Conservation (phyloP, 805 yeast genomes). For the Kazachstania africana region DNA sequence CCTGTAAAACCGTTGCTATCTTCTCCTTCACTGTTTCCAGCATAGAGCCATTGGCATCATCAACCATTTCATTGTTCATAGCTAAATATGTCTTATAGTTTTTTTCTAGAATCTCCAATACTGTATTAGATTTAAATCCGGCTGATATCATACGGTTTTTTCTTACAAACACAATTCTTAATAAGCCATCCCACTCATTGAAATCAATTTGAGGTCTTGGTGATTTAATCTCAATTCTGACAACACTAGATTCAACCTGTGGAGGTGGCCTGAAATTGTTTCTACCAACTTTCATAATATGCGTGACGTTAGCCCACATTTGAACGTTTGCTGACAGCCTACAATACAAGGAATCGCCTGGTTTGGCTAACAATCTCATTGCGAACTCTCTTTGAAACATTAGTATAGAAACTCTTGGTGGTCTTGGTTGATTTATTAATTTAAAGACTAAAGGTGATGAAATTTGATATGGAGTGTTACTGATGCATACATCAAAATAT, state of each 20-base stretch:
- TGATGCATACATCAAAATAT: conserved; percentile 88
- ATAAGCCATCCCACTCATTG: conserved; percentile 93
- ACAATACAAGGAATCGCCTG: conserved; percentile 91
- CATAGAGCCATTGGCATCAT: conserved; percentile 32
- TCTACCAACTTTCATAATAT: conserved; percentile 95
- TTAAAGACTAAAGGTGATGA: conserved; percentile 94
- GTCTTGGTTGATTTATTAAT: conserved; percentile 77
- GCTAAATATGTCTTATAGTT: conserved; percentile 73
- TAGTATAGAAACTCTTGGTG: conserved; percentile 88
- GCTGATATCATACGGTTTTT: conserved; percentile 90
- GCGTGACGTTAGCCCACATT: conserved; percentile 99
- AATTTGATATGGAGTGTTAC: conserved; percentile 95
- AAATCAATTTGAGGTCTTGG: conserved; percentile 94
- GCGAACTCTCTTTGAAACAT: conserved; percentile 99
- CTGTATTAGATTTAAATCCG: conserved; percentile 75
- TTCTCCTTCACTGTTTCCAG: conserved; percentile 46
- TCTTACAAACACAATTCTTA: conserved; percentile 84
- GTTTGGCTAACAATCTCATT: conserved; percentile 80
- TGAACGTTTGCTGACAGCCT: conserved; percentile 93
- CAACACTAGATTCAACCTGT: conserved; percentile 94
- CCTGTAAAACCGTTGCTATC: conserved; percentile 60
- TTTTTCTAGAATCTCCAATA: conserved; percentile 69
- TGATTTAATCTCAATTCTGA: conserved; percentile 77
- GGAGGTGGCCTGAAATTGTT: conserved; percentile 98
- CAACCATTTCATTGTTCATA: conserved; percentile 34